Evolutionary conservation across 2,329 filamentous ascomycete species (phyloP), one percentile per base, ranked within the genome.

Genomic region (Mycosphaerella sp.): DNA sequence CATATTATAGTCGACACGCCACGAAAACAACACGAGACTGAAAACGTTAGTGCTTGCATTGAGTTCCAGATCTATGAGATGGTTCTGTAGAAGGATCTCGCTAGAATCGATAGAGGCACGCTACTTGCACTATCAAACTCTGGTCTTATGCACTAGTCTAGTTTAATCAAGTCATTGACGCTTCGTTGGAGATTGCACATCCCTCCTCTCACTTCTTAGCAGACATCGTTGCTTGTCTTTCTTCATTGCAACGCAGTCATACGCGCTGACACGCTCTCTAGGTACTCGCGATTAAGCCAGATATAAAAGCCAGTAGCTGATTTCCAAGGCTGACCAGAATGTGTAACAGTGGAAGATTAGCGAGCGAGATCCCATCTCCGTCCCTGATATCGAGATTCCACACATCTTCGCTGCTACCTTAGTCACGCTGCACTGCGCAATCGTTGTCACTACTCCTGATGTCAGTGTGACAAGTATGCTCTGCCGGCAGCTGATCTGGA

Each of bases 91-190:
- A 51, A 40, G 34, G 51, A 55, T 56, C 52, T 54, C 31, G 49
- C 46, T 41, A 44, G 51, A 32, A 17, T 47, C 38, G 34, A 32
- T 7, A 21, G n/a, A 45, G 34, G 49, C 38, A 29, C 41, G 21
- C 42, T 40, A 48, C 34, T 51, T 51, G 52, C 50, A 45, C 40
- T 49, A 53, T 48, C 7, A 34, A 57, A 54, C 48, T 57, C 39
- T 62, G 57, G 57, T 55, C 56, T 54, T 59, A 56, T 17, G 31
- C 58, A 48, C 59, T 62, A 60, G 56, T 40, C 58, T 59, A n/a
- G 38, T 57, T 60, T 29, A 14, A 45, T 39, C 42, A 45, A 39
- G 48, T 62, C 59, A 55, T 60, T 60, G 54, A 60, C 58, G 58
- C 55, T 52, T 45, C 49, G 38, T 31, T 45, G 34, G 21, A 21